A percentile compares a stretch with the other conserved stretches of the same genome.
Evolutionary conservation across 768 basidiomycete species (phyloP).

Genomic region (Neoboletus brunneissimus): DNA sequence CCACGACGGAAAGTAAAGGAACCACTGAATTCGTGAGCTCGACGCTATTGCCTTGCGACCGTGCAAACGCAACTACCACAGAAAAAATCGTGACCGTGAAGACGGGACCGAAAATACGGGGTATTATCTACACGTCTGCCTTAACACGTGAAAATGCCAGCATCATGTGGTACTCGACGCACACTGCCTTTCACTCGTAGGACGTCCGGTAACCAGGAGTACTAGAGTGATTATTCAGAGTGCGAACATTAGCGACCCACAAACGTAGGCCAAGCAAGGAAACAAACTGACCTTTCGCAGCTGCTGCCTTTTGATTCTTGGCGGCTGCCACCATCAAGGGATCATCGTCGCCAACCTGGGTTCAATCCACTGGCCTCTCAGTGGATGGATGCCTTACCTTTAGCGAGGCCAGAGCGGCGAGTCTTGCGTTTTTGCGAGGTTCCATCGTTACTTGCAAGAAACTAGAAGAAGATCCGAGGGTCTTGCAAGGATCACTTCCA

Average conservation of each 20-base stretch:
- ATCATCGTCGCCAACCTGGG: background rate
- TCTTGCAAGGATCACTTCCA: background rate
- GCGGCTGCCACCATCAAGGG: constrained; percentile 27
- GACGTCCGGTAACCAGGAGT: constrained; percentile 89
- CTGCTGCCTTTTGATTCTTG: constrained; percentile 49
- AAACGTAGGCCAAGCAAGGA: background rate
- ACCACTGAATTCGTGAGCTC: constrained; percentile 80
- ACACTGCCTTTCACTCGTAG: constrained; percentile 82
- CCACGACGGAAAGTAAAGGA: constrained; percentile 87
- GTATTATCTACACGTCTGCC: constrained; percentile 52
- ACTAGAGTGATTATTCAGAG: constrained; percentile 41
- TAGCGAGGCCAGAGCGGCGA: constrained; percentile 18
- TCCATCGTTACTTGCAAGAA: constrained; percentile 21
- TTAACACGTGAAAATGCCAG: constrained; percentile 4
- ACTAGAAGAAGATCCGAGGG: background rate
- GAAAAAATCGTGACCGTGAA: constrained; percentile 80
- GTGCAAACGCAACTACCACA: constrained; percentile 54
- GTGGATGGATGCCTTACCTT: constrained; percentile 22
- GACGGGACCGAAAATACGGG: constrained; percentile 75
- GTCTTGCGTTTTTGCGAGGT: constrained; percentile 14
- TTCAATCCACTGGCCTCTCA: background rate
- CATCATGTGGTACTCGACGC: constrained; percentile 28
- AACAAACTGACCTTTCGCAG: constrained; percentile 45
- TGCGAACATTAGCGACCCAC: background rate
- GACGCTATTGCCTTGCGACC: constrained; percentile 54